Base-by-base conservation (phyloP, 2,329 filamentous ascomycete genomes). In the Aspergillus pseudoterreus region DNA sequence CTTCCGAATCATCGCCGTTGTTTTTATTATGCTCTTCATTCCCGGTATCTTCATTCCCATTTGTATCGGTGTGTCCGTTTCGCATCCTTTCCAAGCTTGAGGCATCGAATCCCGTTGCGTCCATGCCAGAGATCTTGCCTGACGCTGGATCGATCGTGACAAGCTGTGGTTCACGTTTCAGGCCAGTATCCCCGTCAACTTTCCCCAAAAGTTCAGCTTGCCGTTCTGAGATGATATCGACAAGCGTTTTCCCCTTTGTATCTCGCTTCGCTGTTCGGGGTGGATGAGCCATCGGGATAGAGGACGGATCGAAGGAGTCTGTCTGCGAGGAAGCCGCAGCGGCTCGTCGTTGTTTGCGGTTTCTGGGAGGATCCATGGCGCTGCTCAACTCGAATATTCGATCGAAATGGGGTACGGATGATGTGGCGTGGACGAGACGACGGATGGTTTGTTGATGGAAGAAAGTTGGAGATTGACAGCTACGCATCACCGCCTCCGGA, bases 171-270 rank as follows among this genome's bases (percentile, higher is more conserved):
- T 42, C 19, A 19, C 6, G 11, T n/a, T 17, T 12, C 11, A 4
- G 14, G n/a, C 6, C 39, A 19, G 39, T 14, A 21, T 6, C 15
- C 39, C 39, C 39, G 4, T 42, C 39, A 8, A 35, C 48, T 17
- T 36, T 27, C 43, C 21, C 38, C 45, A 33, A 53, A 2, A 75
- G 57, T 43, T 70, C 64, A 19, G 63, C 63, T 45, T 76, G 71
- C 49, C 71, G 63, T 57, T 76, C 72, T 4, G 72, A 70, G 17
- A 75, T 75, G 45, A 77, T 67, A 47, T 77, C 73, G 55, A 73
- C 68, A 27, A 77, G 57, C 6, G 72, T 77, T 46, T 68, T 75
- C 4, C 60, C 60, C 19, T 62, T 59, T 24, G 56, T 50, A 17
- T 42, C 39, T 6, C 54, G 54, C 32, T 56, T 52, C 6, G 52